phyloP scores from a whole-genome alignment of 495 filamentous ascomycete genomes.

The Aspergillus bertholletiae region DNA sequence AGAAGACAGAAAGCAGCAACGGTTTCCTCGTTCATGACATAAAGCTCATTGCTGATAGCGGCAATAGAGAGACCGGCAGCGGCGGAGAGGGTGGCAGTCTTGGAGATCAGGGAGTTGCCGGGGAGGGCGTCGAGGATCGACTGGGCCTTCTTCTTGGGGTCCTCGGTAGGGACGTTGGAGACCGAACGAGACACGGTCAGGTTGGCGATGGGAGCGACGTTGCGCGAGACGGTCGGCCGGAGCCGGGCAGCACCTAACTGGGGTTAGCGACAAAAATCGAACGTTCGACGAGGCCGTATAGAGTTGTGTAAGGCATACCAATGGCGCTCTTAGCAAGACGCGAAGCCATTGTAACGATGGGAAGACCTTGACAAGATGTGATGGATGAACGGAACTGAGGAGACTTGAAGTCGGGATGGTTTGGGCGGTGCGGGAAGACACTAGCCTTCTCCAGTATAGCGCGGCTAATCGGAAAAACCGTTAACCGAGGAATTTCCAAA shows the following conservation, averaged over 20 bases:
- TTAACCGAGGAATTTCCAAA: conserved; percentile 34
- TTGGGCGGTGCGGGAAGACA: conserved; percentile 79
- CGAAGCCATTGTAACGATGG: conserved; percentile 79
- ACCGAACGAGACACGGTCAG: conserved; percentile 61
- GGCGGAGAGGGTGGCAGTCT: conserved; percentile 93
- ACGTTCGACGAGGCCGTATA: conserved; percentile 1
- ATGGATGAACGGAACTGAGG: conserved; percentile 45
- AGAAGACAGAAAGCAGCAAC: conserved; percentile 86
- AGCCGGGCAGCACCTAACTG: conserved; percentile 79
- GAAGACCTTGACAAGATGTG: conserved; percentile 32
- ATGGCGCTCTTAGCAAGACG: conserved; percentile 87
- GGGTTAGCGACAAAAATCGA: conserved; percentile 25
- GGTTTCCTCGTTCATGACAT: conserved; percentile 97
- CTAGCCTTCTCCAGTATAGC: conserved; percentile 70
- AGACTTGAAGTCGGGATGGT: conserved; percentile 57
- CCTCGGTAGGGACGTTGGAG: conserved; percentile 75
- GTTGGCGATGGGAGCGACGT: conserved; percentile 65
- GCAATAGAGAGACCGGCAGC: conserved; percentile 85
- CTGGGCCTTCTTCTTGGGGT: conserved; percentile 92
- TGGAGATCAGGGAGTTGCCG: conserved; percentile 81
- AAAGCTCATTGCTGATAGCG: conserved; percentile 98
- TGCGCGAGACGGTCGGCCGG: conserved; percentile 70
- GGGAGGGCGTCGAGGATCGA: conserved; percentile 88
- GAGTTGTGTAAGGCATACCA: conserved; percentile 56
- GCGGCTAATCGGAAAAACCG: conserved; percentile 42